Evolutionary conservation across 495 filamentous ascomycete species (phyloP), one percentile per base, ranked within the genome.

Genomic region (Xylaria scruposa): DNA sequence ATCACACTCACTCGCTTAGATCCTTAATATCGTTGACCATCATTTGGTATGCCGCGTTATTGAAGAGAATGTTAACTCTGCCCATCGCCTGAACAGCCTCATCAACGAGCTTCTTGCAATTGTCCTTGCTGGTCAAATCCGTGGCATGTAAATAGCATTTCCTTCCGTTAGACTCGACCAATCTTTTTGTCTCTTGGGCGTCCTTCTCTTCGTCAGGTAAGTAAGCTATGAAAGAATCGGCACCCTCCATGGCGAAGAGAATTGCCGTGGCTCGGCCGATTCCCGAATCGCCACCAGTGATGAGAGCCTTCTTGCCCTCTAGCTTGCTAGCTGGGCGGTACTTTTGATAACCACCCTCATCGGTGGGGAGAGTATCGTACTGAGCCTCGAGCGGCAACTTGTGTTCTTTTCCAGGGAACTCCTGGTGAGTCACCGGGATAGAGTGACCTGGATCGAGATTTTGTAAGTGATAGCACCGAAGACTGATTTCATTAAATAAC

Each of bases 251-350:
- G 24, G 93, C 93, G 69, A 90, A 95, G 0, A 97, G 84, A 19
- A 95, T 89, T 0, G 93, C 92, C 19, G 91, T 88, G 0, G 93
- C 90, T 9, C 93, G 90, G 19, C 94, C 93, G 75, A 96, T 96
- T 19, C 93, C 93, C 7, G 88, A 91, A 78, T 96, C 93, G 17
- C 93, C 94, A 19, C 93, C 93, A 1, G 93, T 95, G 74, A 96
- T 96, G 44, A 96, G 80, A 29, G 92, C 92, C 29, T 89, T 91
- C 79, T 92, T 93, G 71, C 88, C 91, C 69, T 83, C 75, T 2
- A 96, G 86, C 81, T 97, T 97, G 47, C 90, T 91, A 13, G 94
- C 92, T 15, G 93, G 88, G 80, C 90, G 90, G 83, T 96, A 96
- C 65, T 86, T 88, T 74, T 92, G 89, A 80, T 90, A 92, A 17